Evolutionary conservation across 2,329 filamentous ascomycete genomes (phyloP), one percentile per base, ranked within the genome.

Genomic region (Trichoderma oligosporum): DNA sequence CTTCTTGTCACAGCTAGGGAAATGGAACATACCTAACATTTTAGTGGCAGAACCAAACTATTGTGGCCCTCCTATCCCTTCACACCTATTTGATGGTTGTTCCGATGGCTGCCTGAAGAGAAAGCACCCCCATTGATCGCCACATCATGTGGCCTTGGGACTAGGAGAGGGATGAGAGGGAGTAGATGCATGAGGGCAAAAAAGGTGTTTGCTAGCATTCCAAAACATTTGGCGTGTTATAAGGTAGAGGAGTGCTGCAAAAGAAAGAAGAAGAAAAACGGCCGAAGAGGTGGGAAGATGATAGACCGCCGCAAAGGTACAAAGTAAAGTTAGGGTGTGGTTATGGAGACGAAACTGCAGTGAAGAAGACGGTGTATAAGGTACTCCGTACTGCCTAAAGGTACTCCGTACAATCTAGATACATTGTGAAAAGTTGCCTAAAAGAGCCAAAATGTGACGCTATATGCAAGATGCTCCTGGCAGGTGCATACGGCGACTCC

Each of bases 391-490:
- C 39, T 54, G 41, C 51, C 41, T 54, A 38, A 36, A 54, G 39
- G 51, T 54, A 6, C 6, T 31, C 27, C 11, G 27, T 31, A 54
- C 51, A 54, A 46, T 45, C 41, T 44, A 11, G 41, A 54, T 54
- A 45, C 51, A 46, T 45, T 29, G 41, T 45, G 9, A 27, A n/a
- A 27, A 36, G 31, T 45, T 54, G 41, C 51, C 51, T 18, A 38
- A 45, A 54, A 12, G 39, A 41, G 31, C 31, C 27, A n/a, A 9
- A 45, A 54, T 54, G 51, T 38, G 51, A 54, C 51, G 39, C 51
- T 54, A 31, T 27, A 53, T 54, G 51, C 51, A 46, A 54, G 51
- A 54, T 54, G 51, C 51, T 54, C 51, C 51, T 54, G 51, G 51
- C 51, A 54, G 51, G 51, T 54, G 51, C 51, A 54, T 45, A 54